Evolutionary conservation across 371 early-diverging fungal species (phyloP), one percentile per base, ranked within the genome.

Genomic region (Mucor piriformis): DNA sequence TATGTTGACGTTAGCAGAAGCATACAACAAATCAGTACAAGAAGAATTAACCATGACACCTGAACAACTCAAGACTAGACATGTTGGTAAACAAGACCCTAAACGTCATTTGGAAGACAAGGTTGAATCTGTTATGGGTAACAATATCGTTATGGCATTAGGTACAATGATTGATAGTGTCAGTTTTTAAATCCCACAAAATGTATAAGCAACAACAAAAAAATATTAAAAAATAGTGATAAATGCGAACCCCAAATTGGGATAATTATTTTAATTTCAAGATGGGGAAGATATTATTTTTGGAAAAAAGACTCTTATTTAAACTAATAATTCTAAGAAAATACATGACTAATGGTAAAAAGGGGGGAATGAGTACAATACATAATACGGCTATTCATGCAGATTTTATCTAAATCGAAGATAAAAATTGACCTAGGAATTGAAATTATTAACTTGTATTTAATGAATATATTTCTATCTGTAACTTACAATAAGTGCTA

Each of bases 61-160:
- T 1, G 95, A 97, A 53, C 93, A 97, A 76, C 88, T 97, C 58
- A 90, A 92, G 81, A 95, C 92, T 12, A 92, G 99, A 49, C 98
- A 98, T 69, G 95, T 98, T 11, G 98, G 98, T 57, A 96, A 97
- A 76, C 95, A 97, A 70, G 98, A 97, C 71, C 99, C 99, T 16
- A 98, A 98, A 83, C 88, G 97, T 61, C 99, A 98, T 74, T 79
- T 98, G 69, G 95, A 94, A 72, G 91, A 92, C 49, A 90, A 83
- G 21, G 95, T 95, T 2, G 95, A 95, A 61, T 74, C 83, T 25
- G 88, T 89, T 35, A 95, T 98, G 96, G 83, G 90, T 54, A 85
- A 89, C 73, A 98, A 97, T 69, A 96, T 98, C 74, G 94, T 97
- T 1, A 95, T 95, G 78, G 88, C 93, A 42, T 79, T 96, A 57